Evolutionary conservation across 768 basidiomycete genomes (phyloP).

Genomic region (Sarcodon aspratus): DNA sequence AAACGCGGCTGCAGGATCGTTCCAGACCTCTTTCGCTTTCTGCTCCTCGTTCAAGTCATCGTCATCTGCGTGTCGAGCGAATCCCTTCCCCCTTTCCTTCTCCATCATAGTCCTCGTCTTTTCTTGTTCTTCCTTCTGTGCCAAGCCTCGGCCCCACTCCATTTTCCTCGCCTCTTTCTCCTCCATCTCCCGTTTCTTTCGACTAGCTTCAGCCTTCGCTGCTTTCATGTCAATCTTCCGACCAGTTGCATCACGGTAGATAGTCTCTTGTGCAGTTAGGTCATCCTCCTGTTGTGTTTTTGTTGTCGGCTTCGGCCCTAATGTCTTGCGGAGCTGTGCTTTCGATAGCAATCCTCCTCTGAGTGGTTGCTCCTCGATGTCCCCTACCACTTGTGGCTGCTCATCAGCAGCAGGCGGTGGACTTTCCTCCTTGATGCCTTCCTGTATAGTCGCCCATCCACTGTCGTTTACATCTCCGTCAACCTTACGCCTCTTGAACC

Average conservation of each 20-base stretch:
- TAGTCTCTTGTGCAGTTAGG: conserved; percentile 74
- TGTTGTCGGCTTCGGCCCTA: conserved; percentile 20
- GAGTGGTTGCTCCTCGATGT: conserved; percentile 36
- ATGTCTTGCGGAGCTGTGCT: conserved; percentile 57
- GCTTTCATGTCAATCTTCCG: conserved; percentile 83
- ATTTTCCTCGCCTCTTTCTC: conserved; percentile 86
- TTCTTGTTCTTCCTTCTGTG: conserved; percentile 77
- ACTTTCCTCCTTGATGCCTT: conserved; percentile 24
- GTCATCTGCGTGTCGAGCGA: conserved; percentile 79
- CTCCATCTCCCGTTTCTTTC: conserved; percentile 68
- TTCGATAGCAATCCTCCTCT: conserved; percentile 73
- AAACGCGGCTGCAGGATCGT: conserved; percentile 96
- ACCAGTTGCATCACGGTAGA: conserved; percentile 87
- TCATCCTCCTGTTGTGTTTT: conserved; percentile 22
- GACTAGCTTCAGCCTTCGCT: conserved; percentile 74
- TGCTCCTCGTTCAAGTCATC: conserved; percentile 75
- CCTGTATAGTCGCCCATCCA: conserved; percentile 61
- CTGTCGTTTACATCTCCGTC: conserved; percentile 27
- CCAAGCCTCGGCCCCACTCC: conserved; percentile 97
- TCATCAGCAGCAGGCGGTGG: conserved; percentile 55
- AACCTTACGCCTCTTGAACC: conserved; percentile 69
- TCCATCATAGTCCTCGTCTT: conserved; percentile 53
- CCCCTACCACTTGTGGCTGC: conserved; percentile 43
- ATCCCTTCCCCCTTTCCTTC: conserved; percentile 49
- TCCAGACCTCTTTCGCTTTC: conserved; percentile 79